Evolutionary conservation across 225 moss, liverwort and hornwort genomes (phyloP).

Genomic region (Straminergon stramineum): DNA sequence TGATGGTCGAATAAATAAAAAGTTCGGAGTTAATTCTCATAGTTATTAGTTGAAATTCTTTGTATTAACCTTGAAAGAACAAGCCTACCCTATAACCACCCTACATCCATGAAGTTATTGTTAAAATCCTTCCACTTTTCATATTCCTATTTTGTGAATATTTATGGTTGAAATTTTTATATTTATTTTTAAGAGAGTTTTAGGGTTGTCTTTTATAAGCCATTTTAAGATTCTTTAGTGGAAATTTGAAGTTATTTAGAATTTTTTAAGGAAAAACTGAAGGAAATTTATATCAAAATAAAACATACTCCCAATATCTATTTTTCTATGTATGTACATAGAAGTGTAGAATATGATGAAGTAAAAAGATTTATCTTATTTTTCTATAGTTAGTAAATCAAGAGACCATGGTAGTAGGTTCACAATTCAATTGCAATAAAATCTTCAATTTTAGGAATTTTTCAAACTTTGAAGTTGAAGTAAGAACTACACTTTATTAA

Average conservation of each 20-base stretch:
- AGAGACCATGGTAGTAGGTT: rapidly evolving
- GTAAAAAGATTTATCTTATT: not conserved
- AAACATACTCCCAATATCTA: not conserved
- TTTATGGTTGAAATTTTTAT: not conserved
- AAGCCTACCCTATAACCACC: rapidly evolving
- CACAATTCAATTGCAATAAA: not conserved
- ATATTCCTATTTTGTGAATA: not conserved
- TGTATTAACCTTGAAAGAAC: not conserved
- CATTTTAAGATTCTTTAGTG: not conserved
- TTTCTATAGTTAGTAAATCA: not conserved
- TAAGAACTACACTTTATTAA: not conserved
- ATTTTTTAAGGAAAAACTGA: not conserved
- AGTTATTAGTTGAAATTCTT: not conserved
- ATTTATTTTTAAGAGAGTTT: not conserved
- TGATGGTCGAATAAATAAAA: not conserved
- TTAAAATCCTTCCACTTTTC: not conserved
- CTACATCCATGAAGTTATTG: rapidly evolving
- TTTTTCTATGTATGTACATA: not conserved
- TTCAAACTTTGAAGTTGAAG: not conserved
- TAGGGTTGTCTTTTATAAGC: not conserved
- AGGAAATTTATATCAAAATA: not conserved
- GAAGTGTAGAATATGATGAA: not conserved
- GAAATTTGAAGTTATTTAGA: not conserved
- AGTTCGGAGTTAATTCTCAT: not conserved
- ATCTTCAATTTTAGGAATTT: not conserved